Percentiles rank a stretch among this genome's conserved stretches.
Conservation (phyloP, 257 asterid genomes). For the Solanum corneliomulleri region DNA sequence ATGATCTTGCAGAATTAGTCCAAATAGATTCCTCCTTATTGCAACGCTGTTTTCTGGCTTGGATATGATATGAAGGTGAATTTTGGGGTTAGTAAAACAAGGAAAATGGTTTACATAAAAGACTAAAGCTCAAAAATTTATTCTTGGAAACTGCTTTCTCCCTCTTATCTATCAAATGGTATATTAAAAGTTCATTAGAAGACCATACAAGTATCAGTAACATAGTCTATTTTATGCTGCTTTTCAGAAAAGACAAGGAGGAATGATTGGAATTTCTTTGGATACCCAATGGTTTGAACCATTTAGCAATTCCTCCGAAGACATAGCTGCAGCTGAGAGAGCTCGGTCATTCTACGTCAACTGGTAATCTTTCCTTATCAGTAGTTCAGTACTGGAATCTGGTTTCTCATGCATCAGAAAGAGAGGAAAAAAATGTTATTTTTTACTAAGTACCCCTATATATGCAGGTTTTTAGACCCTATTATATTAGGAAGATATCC, state of each 20-base stretch:
- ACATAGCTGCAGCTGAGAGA: slow-evolving; percentile 45
- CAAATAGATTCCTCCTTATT: slow-evolving; percentile 14
- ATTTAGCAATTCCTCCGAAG: slow-evolving; percentile 32
- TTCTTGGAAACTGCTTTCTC: not conserved
- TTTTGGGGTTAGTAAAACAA: too few relatives aligned
- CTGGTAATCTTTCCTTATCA: slow-evolving; percentile 18
- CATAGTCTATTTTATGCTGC: not conserved
- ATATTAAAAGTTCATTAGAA: not conserved
- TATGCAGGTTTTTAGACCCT: slow-evolving; percentile 47
- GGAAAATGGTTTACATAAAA: too few relatives aligned
- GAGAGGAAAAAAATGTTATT: not conserved
- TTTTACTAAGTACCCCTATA: not conserved
- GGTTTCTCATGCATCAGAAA: not conserved
- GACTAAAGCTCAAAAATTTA: not conserved
- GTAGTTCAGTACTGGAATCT: not conserved
- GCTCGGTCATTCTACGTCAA: slow-evolving; percentile 47
- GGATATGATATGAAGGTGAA: too few relatives aligned
- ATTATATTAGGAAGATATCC: slow-evolving; percentile 50
- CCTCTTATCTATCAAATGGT: not conserved
- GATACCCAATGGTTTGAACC: slow-evolving; percentile 54
- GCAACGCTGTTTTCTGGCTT: slow-evolving; percentile 4
- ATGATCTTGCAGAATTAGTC: too few relatives aligned
- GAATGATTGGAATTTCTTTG: slow-evolving; percentile 38
- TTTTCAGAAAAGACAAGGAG: slow-evolving; percentile 42
- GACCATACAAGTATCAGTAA: not conserved